Evolutionary conservation across 345 rosid species (phyloP).

Genomic region (Salix koriyanagi): DNA sequence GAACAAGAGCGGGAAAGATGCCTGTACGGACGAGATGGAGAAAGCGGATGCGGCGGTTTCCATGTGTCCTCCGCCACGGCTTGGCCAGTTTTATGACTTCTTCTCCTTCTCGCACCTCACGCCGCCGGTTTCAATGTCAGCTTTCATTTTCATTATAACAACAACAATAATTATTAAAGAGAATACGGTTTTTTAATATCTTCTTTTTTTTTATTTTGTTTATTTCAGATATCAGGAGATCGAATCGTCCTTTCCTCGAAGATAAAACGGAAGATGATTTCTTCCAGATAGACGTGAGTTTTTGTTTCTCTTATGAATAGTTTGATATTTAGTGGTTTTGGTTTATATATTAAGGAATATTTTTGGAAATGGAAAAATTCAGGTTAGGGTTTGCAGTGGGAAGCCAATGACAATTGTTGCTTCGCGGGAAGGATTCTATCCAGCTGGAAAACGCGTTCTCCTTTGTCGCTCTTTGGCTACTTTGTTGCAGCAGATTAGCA

Average conservation of each 20-base stretch:
- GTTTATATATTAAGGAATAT: background rate
- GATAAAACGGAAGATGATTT: conserved; percentile 18
- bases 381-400: conserved; percentile 32
- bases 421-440: conserved; percentile 32
- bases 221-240: conserved; percentile 28
- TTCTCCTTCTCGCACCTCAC: conserved; percentile 31
- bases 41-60: conserved; percentile 17
- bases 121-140: conserved; percentile 34
- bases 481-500: conserved; percentile 30
- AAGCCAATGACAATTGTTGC: conserved; percentile 32
- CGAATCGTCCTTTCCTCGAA: conserved; percentile 16
- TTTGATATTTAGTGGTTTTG: background rate
- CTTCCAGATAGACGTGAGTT: conserved; percentile 79
- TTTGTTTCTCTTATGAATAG: background rate
- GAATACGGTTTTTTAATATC: background rate
- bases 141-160: background rate
- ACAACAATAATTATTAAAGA: background rate
- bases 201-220: background rate
- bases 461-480: conserved; percentile 22
- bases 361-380: background rate
- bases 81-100: conserved; percentile 33
- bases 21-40: conserved; percentile 5
- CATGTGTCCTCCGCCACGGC: conserved; percentile 30
- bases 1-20: conserved; percentile 21
- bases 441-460: conserved; percentile 22